Conservation (phyloP, 169 alveolate species). For the Plasmodium coatneyi region DNA sequence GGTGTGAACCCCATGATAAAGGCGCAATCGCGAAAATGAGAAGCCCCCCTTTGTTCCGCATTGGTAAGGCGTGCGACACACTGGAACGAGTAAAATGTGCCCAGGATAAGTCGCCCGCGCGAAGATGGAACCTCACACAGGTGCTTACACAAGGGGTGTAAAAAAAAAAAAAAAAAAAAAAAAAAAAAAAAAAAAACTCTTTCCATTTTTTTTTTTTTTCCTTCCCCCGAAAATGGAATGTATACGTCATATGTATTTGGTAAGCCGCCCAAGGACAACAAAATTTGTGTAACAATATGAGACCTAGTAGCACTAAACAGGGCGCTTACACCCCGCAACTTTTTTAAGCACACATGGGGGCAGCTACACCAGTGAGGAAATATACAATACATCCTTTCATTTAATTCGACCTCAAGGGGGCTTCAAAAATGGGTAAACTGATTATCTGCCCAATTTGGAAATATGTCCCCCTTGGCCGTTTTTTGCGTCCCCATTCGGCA, state of each 20-base stretch:
- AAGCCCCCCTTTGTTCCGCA: not conserved
- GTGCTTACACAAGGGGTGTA: not conserved
- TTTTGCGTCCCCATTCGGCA: not conserved
- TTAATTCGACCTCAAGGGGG: not conserved
- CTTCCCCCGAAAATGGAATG: not conserved
- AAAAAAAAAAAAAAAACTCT: not conserved
- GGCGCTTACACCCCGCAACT: not conserved
- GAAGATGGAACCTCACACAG: not conserved
- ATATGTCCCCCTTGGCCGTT: not conserved
- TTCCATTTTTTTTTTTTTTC: not conserved
- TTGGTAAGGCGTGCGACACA: not conserved
- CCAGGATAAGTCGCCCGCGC: not conserved
- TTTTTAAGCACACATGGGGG: not conserved
- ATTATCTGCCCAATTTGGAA: not conserved
- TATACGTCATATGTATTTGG: not conserved
- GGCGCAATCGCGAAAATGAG: not conserved
- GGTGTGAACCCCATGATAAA: not conserved
- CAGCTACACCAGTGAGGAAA: not conserved
- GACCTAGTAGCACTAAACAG: not conserved
- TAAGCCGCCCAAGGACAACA: not conserved
- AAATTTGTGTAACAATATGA: not conserved
- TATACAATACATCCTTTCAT: not conserved
- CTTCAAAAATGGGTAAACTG: not conserved
- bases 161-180: not conserved
- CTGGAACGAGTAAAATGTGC: not conserved